Percentiles rank a stretch among this genome's conserved stretches.
These are phyloP conservation scores for Mycena polygramma DNA, from an alignment of 768 basidiomycete genomes.

Conservation along the genomic window DNA sequence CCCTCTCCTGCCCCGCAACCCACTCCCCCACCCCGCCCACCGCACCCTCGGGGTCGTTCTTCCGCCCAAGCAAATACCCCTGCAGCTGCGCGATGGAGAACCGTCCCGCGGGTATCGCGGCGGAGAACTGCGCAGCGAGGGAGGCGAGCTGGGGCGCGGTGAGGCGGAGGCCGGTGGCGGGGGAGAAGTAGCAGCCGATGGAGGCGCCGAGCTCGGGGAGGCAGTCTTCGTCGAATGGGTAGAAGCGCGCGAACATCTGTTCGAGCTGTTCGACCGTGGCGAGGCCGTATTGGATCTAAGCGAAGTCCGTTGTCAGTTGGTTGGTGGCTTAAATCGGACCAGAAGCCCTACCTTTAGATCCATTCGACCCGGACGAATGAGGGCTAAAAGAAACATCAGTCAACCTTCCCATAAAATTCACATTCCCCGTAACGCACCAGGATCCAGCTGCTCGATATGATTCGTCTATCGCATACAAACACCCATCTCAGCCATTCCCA, in stretches of 20 bases:
- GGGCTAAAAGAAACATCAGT: slow-evolving; percentile 28
- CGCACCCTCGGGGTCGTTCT: slow-evolving; percentile 36
- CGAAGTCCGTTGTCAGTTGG: too few species aligned
- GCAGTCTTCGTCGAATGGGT: slow-evolving; percentile 27
- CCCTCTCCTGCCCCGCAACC: slow-evolving; percentile 31
- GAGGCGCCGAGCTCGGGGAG: slow-evolving; percentile 3
- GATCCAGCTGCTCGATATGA: slow-evolving; percentile 49
- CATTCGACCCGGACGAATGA: slow-evolving; percentile 49
- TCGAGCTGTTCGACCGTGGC: slow-evolving; percentile 43
- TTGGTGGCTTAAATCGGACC: background rate
- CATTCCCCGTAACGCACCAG: too few species aligned
- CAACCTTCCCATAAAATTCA: too few species aligned
- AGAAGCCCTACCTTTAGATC: slow-evolving; percentile 42
- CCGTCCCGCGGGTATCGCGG: slow-evolving; percentile 42
- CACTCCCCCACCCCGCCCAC: slow-evolving; percentile 23
- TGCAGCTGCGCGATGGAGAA: slow-evolving; percentile 55
- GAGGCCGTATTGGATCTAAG: slow-evolving; percentile 43
- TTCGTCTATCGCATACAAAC: slow-evolving; percentile 42
- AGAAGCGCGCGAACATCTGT: slow-evolving; percentile 47
- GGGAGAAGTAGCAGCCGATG: slow-evolving; percentile 34
- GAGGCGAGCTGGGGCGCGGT: background rate
- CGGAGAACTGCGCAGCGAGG: slow-evolving; percentile 44
- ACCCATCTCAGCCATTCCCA: too few species aligned
- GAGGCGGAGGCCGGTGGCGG: slow-evolving; percentile 17
- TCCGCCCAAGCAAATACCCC: slow-evolving; percentile 49